Base-by-base conservation (phyloP, 306 rosid species). In the Fragaria vesca region DNA sequence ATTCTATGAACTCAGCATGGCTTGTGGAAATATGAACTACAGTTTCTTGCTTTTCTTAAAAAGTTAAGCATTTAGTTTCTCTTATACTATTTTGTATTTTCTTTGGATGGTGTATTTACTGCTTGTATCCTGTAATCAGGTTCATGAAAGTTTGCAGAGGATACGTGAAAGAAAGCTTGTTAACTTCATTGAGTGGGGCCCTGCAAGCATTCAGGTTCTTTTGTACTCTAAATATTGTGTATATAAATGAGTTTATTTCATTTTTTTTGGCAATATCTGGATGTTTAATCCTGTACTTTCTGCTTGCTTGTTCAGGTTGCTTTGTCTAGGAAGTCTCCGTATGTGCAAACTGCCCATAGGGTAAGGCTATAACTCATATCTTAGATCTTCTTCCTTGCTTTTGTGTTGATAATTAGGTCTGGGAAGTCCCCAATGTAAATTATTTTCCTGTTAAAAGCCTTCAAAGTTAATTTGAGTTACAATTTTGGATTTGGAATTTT, bases 161-260 rank as follows among this genome's bases (percentile, higher is more conserved):
- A 95, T 95, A 79, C 97, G 98, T 61, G 98, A 95, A 89, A 89
- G 99, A 81, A 95, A 95, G 88, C 93, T 93, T 32, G 97, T 95
- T 72, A 95, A 95, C 90, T 95, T 95, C 81, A 93, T 95, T 76
- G 97, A 95, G 80, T 95, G 99, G 99, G 99, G 99, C 63, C 99
- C 99, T 73, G 99, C 99, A 50, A 95, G 99, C 81, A 95, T 95
- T 79, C 99, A 95, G 96, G 99, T 95, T 34, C 81, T 74, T 72
- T 66, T 70, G 43, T 71, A 50, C 73, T 75, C 76, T 65, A 34
- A 32, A 72, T 24, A 71, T 66, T 65, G 76, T 78, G 28, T 81
- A 75, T 74, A 62, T 45, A 62, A 45, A 38, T 73, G 58, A 77
- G 61, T 60, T 62, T 62, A 74, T 78, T 11, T 43, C 38, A 34